Conservation (phyloP, 2,329 filamentous ascomycete species). For the Neurospora crassa region DNA sequence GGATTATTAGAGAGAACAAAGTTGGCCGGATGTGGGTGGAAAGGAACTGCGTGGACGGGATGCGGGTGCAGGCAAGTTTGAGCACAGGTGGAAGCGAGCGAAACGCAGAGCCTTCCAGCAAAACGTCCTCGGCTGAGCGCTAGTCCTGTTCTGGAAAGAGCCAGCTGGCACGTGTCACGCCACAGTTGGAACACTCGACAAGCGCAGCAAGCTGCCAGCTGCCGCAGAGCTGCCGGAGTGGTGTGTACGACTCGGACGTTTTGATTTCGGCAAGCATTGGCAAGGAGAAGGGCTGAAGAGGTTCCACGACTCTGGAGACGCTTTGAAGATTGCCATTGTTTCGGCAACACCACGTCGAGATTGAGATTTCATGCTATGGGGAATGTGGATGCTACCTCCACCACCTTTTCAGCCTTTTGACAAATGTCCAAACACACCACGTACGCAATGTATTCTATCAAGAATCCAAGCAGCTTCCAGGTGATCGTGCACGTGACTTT, state of each 20-base stretch:
- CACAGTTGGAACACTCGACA: conserved; percentile 1
- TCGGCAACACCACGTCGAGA: not conserved
- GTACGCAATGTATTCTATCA: conserved; percentile 7
- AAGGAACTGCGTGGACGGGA: conserved; percentile 9
- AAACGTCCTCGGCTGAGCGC: conserved; percentile 10
- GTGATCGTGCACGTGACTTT: not conserved
- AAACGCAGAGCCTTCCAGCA: conserved; percentile 18
- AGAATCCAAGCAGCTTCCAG: not conserved
- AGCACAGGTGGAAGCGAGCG: not conserved
- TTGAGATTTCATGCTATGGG: not conserved
- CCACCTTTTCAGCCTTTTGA: not conserved
- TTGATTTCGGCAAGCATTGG: not conserved
- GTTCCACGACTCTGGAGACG: not conserved
- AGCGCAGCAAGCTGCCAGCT: not conserved
- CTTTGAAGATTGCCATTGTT: not conserved
- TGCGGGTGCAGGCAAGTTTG: conserved; percentile 3
- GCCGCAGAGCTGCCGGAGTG: not conserved
- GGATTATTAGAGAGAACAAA: not conserved
- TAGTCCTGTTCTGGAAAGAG: conserved; percentile 11
- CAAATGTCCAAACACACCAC: not conserved
- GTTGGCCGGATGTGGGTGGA: conserved; percentile 8
- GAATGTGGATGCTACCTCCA: not conserved
- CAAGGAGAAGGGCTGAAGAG: not conserved
- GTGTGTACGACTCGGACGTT: not conserved
- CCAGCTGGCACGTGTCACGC: conserved; percentile 14